phyloP scores from a whole-genome alignment of 1,139 yeast genomes.

The Debaryomyces coudertii region DNA sequence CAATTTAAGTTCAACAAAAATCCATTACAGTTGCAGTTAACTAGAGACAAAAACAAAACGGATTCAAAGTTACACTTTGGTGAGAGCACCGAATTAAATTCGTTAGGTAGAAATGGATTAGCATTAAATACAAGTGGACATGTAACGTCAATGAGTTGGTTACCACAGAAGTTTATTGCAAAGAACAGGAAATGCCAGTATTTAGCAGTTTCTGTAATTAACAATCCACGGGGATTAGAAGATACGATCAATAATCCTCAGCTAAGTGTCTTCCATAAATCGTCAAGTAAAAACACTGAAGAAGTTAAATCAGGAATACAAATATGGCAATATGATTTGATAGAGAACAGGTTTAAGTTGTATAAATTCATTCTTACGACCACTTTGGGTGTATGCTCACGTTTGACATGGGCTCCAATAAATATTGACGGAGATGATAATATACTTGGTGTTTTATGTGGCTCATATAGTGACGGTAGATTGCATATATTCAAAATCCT shows the following conservation, averaged over 20 bases:
- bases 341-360: slow-evolving; percentile 25
- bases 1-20: slow-evolving; percentile 8
- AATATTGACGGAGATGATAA: slow-evolving; percentile 22
- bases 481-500: slow-evolving; percentile 54
- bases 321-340: slow-evolving; percentile 47
- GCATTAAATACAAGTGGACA: slow-evolving; percentile 58
- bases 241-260: slow-evolving; percentile 32
- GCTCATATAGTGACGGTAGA: slow-evolving; percentile 65
- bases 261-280: slow-evolving; percentile 34
- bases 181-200: slow-evolving; percentile 26
- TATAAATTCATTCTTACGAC: slow-evolving; percentile 40
- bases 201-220: slow-evolving; percentile 55
- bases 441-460: slow-evolving; percentile 52
- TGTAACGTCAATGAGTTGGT: slow-evolving; percentile 60
- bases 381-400: slow-evolving; percentile 55
- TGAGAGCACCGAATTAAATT: slow-evolving; percentile 13
- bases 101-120: slow-evolving; percentile 42
- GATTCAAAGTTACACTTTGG: slow-evolving; percentile 11
- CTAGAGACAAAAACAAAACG: background rate
- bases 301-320: slow-evolving; percentile 45
- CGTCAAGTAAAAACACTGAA: slow-evolving; percentile 5
- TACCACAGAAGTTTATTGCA: slow-evolving; percentile 23
- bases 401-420: slow-evolving; percentile 55
- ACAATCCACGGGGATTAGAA: slow-evolving; percentile 31
- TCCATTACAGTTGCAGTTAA: background rate